Evolutionary conservation across 805 yeast genomes (phyloP).

Genomic region (Lachancea meyersii): DNA sequence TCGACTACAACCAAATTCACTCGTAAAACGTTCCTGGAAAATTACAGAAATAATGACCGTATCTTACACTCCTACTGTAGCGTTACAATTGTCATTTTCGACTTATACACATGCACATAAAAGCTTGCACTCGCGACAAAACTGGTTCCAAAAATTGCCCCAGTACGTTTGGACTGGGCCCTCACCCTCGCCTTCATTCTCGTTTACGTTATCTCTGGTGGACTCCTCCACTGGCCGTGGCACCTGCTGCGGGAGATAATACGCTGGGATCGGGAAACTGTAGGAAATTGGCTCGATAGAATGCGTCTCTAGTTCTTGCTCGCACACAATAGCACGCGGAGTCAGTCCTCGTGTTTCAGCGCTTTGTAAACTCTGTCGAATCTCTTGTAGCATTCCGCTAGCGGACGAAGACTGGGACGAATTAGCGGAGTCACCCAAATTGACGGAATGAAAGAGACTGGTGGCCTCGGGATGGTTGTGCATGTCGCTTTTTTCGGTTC

Average conservation of each 20-base stretch:
- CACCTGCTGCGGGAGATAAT: slow-evolving; percentile 7
- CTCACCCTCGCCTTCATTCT: background rate
- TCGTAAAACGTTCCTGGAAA: too few species aligned
- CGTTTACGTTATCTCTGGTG: slow-evolving; percentile 4
- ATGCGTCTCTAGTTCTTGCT: background rate
- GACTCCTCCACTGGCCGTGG: slow-evolving; percentile 5
- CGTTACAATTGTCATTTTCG: too few species aligned
- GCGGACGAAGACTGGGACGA: slow-evolving; percentile 3
- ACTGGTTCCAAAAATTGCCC: slow-evolving; percentile 1
- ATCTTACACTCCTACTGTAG: too few species aligned
- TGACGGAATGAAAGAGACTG: background rate
- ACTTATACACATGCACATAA: slow-evolving; percentile 1
- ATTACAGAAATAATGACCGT: too few species aligned
- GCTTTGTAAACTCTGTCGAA: slow-evolving; percentile 7
- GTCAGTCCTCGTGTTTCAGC: slow-evolving; percentile 2
- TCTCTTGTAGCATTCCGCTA: slow-evolving; percentile 7
- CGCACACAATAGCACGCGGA: slow-evolving; percentile 2
- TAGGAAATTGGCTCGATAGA: slow-evolving; percentile 1
- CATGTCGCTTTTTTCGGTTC: background rate
- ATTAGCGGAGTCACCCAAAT: background rate
- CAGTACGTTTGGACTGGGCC: background rate
- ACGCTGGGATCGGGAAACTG: slow-evolving; percentile 12
- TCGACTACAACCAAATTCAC: too few species aligned
- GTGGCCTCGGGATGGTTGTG: background rate
- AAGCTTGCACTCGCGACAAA: background rate